Conservation (phyloP, 352 stramenopile genomes). For the Albugo laibachii region DNA sequence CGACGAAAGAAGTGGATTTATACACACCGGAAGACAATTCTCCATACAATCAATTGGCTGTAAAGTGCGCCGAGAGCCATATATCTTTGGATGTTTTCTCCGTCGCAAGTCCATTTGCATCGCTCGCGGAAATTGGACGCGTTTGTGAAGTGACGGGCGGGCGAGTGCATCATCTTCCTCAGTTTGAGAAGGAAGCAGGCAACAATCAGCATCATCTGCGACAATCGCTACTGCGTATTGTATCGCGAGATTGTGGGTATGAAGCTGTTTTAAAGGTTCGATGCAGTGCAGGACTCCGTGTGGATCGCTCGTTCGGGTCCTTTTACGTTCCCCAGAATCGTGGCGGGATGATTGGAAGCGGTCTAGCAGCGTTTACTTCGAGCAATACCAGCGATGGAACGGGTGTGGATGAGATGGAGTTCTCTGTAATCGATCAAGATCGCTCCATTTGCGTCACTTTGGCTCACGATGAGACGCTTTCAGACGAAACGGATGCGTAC, state of each 20-base stretch:
- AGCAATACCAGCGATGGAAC: constrained; percentile 20
- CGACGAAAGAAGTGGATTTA: constrained; percentile 68
- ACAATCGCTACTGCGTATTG: constrained; percentile 47
- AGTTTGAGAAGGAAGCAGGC: constrained; percentile 70
- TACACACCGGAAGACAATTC: constrained; percentile 56
- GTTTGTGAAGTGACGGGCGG: constrained; percentile 73
- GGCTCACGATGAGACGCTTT: constrained; percentile 68
- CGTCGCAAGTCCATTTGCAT: constrained; percentile 67
- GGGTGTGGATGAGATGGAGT: constrained; percentile 75
- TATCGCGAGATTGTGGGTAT: constrained; percentile 56
- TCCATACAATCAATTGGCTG: constrained; percentile 40
- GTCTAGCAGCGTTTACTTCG: constrained; percentile 1
- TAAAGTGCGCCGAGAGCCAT: constrained; percentile 47
- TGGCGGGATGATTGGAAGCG: too few relatives aligned
- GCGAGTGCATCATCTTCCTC: constrained; percentile 67
- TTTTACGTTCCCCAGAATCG: constrained; percentile 24
- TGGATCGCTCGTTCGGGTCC: constrained; percentile 73
- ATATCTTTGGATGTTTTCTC: constrained; percentile 76
- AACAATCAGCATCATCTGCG: constrained; percentile 64
- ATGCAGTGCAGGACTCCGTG: constrained; percentile 54
- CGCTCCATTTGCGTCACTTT: constrained; percentile 74
- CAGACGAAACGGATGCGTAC: constrained; percentile 50
- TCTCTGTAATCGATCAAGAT: constrained; percentile 73
- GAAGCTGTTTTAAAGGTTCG: constrained; percentile 82
- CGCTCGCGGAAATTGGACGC: constrained; percentile 55